Evolutionary conservation across 805 yeast species (phyloP), one percentile per base, ranked within the genome.

Genomic region (Kuraishia molischiana): DNA sequence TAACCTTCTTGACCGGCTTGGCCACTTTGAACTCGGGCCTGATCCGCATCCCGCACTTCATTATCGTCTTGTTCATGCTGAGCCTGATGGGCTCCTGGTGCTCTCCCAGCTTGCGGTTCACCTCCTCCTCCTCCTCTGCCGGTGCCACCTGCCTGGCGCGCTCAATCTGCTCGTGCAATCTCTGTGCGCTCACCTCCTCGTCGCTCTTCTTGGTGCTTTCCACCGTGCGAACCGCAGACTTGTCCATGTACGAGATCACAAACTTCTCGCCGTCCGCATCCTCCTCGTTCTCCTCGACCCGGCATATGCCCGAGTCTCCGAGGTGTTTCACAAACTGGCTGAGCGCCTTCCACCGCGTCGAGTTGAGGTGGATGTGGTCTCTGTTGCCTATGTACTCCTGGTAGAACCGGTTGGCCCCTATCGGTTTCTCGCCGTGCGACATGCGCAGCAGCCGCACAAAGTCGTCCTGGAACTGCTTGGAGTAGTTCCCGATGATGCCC

Each of bases 311-410:
- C 15, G 65, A 60, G 10, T 65, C 60, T 2, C 77, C 79, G 44
- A 89, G 58, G 45, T 74, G 61, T 41, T 72, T 69, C 17, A 85
- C 67, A 51, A 90, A 85, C 30, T 74, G 69, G 0, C 86, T 72
- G 34, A 92, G 58, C 2, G 82, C 72, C 3, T 68, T 56, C 85
- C 94, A 92, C 41, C 67, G 67, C 1, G 98, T 92, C 2, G 97
- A 78, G 48, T 86, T 87, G 80, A 92, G 75, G 56, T 90, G 98
- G 9, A 87, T 64, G 56, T 92, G 97, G 40, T 84, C 75, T 49
- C 75, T 75, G 53, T 90, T 85, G 42, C 72, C 69, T 40, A 92
- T 90, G 51, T 81, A 81, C 53, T 89, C 96, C 51, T 89, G 95
- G 61, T 92, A 92, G 50, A 85, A 86, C 51, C 77, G 72, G 60